phyloP scores from a whole-genome alignment of 1,284 basidiomycete species.

The Cryptococcus wingfieldii region DNA sequence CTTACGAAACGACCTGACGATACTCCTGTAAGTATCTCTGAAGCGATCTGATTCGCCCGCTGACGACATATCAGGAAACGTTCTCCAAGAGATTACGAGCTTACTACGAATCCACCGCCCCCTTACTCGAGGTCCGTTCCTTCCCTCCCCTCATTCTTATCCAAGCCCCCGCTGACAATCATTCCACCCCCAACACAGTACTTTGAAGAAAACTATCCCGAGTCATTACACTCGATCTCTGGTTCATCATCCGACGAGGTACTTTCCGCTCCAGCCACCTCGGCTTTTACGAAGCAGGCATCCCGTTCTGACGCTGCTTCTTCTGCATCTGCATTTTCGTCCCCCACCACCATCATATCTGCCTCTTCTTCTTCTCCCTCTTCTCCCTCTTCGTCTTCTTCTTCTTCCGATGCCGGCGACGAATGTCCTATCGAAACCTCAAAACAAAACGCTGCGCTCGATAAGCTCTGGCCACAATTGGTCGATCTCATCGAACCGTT shows the following conservation, averaged over 20 bases:
- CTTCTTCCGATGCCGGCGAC: neutral
- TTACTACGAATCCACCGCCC: slow-evolving; percentile 84
- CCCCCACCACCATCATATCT: slow-evolving; percentile 3
- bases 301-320: slow-evolving; percentile 3
- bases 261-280: slow-evolving; percentile 29
- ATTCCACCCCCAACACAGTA: slow-evolving; percentile 50
- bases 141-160: neutral
- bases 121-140: slow-evolving; percentile 59
- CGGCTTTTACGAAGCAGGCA: slow-evolving; percentile 4
- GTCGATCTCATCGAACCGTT: slow-evolving; percentile 41
- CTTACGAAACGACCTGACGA: slow-evolving; percentile 88
- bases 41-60: neutral
- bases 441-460: slow-evolving; percentile 21
- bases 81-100: slow-evolving; percentile 74
- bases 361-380: neutral
- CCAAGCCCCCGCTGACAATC: neutral
- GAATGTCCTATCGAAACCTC: slow-evolving; percentile 9
- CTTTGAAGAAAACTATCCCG: slow-evolving; percentile 58
- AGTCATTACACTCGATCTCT: slow-evolving; percentile 66
- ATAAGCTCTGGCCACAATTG: slow-evolving; percentile 49
- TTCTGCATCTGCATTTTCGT: slow-evolving; percentile 4
- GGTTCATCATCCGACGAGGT: slow-evolving; percentile 89
- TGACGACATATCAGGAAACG: slow-evolving; percentile 57
- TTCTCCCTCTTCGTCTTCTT: neutral
- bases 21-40: slow-evolving; percentile 66